Evolutionary conservation across 495 filamentous ascomycete genomes (phyloP).

Genomic region (Xylaria venustula): DNA sequence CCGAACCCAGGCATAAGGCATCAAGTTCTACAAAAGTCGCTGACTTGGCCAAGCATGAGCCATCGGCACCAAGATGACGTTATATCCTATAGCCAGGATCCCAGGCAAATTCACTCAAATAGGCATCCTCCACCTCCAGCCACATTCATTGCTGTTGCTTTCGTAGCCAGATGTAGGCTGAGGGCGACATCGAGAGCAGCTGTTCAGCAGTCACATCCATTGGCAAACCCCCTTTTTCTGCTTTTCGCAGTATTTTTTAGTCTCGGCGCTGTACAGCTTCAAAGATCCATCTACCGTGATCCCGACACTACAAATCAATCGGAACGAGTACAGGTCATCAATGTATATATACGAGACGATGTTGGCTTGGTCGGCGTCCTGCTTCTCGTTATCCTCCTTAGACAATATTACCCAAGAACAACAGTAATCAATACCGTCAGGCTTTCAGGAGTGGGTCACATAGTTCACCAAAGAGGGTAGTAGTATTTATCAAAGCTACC

Average conservation of each 20-base stretch:
- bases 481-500: not conserved
- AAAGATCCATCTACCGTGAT: not conserved
- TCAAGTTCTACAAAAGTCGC: no score
- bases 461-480: not conserved
- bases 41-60: no score
- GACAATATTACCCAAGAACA: not conserved
- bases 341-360: not conserved
- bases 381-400: not conserved
- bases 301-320: not conserved
- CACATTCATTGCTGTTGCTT: not conserved
- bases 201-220: not conserved
- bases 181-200: not conserved
- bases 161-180: not conserved
- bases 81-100: not conserved
- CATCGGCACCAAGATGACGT: not conserved
- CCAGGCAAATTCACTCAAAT: not conserved
- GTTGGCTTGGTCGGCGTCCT: not conserved
- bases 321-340: not conserved
- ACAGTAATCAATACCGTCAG: not conserved
- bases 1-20: no score
- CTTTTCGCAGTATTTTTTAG: not conserved
- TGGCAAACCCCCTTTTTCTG: not conserved
- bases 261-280: not conserved
- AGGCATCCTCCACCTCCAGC: not conserved
- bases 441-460: not conserved